Conservation (phyloP, 371 early-diverging fungal genomes). For the Rhizopus arrhizus region DNA sequence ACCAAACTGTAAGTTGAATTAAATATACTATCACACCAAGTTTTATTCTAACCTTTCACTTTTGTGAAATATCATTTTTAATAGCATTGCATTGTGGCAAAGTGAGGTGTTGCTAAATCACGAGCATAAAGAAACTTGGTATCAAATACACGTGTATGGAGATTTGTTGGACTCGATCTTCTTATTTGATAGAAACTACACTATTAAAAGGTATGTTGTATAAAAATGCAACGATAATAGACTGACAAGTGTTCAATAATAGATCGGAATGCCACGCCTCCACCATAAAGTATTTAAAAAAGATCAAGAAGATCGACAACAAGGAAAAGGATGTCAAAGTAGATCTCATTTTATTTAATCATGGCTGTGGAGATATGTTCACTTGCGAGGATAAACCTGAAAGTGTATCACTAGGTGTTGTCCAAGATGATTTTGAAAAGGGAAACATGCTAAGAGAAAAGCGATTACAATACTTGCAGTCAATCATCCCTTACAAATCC, state of each 20-base stretch:
- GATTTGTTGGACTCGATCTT: slow-evolving; percentile 19
- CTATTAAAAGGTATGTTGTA: slow-evolving; percentile 22
- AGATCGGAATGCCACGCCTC: slow-evolving; percentile 23
- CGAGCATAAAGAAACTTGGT: slow-evolving; percentile 20
- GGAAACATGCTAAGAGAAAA: slow-evolving; percentile 21
- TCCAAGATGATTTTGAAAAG: too few species aligned
- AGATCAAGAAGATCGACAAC: slow-evolving; percentile 18
- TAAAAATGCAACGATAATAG: slow-evolving; percentile 25
- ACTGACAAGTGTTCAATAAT: slow-evolving; percentile 22
- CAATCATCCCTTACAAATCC: slow-evolving; percentile 20
- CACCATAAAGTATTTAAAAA: slow-evolving; percentile 21
- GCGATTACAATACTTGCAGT: slow-evolving; percentile 14
- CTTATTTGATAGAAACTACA: slow-evolving; percentile 22
- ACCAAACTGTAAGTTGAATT: slow-evolving; percentile 25
- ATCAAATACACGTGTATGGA: slow-evolving; percentile 10
- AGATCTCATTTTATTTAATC: slow-evolving; percentile 20
- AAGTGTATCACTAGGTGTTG: slow-evolving; percentile 8
- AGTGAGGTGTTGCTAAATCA: slow-evolving; percentile 21
- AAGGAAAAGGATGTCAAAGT: slow-evolving; percentile 17
- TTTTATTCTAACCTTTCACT: slow-evolving; percentile 15
- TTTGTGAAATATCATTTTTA: slow-evolving; percentile 16
- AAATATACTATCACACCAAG: slow-evolving; percentile 20
- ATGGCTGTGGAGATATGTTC: slow-evolving; percentile 18
- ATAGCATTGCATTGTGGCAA: slow-evolving; percentile 21
- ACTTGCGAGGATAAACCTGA: slow-evolving; percentile 19